Conservation (phyloP, 768 basidiomycete species). For the Kwoniella dejecticola region DNA sequence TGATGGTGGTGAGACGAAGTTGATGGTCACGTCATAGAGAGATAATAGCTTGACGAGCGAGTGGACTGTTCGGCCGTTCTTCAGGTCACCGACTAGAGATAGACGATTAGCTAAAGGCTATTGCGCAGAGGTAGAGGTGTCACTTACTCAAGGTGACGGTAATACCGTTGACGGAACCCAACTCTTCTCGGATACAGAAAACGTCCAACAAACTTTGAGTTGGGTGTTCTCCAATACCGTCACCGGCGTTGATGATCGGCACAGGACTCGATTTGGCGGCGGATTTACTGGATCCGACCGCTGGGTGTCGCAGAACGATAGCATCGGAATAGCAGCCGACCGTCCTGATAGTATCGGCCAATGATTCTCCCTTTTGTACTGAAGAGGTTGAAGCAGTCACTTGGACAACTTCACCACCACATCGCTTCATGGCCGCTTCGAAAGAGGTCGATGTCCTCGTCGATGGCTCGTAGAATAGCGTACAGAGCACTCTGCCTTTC, state of each 20-base stretch:
- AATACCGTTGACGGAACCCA: conserved; percentile 95
- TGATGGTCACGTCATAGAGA: conserved; percentile 84
- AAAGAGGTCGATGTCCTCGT: conserved; percentile 95
- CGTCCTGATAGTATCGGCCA: conserved; percentile 91
- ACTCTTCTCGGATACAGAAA: conserved; percentile 94
- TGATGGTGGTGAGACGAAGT: conserved; percentile 87
- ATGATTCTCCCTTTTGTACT: conserved; percentile 86
- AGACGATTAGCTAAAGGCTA: conserved; percentile 1
- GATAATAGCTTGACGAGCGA: conserved; percentile 88
- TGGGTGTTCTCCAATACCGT: conserved; percentile 96
- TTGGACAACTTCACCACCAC: conserved; percentile 91
- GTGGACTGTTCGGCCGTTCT: conserved; percentile 97
- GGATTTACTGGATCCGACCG: conserved; percentile 86
- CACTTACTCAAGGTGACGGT: conserved; percentile 64
- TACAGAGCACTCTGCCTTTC: conserved; percentile 86
- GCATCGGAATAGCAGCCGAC: conserved; percentile 94
- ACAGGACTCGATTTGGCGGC: conserved; percentile 97
- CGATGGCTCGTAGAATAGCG: conserved; percentile 93
- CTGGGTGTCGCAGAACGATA: conserved; percentile 90
- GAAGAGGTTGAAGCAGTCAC: conserved; percentile 79
- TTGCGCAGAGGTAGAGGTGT: not conserved
- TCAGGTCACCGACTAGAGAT: conserved; percentile 77
- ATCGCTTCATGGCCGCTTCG: conserved; percentile 97
- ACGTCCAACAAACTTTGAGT: conserved; percentile 62
- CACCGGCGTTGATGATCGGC: conserved; percentile 94